These are phyloP conservation scores for Russula olivacea DNA, from an alignment of 768 basidiomycete genomes.

Conservation along the genomic window DNA sequence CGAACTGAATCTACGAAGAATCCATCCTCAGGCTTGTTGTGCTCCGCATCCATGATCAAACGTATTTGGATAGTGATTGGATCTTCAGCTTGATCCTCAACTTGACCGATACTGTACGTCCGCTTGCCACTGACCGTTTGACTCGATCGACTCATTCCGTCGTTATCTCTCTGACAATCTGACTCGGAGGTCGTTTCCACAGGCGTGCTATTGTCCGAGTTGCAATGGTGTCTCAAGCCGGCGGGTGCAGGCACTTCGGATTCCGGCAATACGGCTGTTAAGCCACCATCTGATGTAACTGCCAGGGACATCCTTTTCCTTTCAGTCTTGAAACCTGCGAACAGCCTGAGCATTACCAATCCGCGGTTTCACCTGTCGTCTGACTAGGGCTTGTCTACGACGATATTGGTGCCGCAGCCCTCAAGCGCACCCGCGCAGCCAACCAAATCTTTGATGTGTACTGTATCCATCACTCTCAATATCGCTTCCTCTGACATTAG, in stretches of 20 bases:
- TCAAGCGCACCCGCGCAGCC: neutral
- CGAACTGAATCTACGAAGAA: too few relatives aligned
- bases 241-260: neutral
- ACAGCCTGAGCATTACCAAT: neutral
- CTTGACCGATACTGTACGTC: too few relatives aligned
- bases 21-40: too few relatives aligned
- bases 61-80: neutral
- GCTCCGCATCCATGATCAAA: neutral
- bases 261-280: neutral
- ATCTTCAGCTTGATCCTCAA: too few relatives aligned
- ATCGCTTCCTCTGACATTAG: neutral
- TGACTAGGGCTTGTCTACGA: too few relatives aligned
- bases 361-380: neutral
- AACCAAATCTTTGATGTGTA: neutral
- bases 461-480: neutral
- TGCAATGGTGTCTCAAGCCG: too few relatives aligned
- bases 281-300: too few relatives aligned
- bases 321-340: neutral
- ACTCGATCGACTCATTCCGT: neutral
- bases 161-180: neutral
- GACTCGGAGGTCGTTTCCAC: too few relatives aligned
- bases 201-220: too few relatives aligned
- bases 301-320: neutral
- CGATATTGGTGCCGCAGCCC: neutral
- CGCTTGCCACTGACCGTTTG: neutral